Percentiles rank a stretch among this genome's conserved stretches.
phyloP scores from a whole-genome alignment of 805 yeast genomes.

The Kregervanrija pseudodelftensis region DNA sequence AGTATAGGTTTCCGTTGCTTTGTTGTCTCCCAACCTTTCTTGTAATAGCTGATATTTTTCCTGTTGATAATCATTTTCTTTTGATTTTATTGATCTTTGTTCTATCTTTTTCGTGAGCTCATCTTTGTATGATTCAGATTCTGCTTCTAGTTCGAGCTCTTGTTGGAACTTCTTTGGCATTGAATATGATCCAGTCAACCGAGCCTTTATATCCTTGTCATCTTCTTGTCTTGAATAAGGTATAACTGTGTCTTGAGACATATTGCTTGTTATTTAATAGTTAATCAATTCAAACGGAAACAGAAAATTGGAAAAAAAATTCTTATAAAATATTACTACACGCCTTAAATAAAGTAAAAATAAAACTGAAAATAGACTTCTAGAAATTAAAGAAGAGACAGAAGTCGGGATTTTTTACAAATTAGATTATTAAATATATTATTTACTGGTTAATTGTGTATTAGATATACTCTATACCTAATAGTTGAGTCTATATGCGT shows the following conservation, averaged over 20 bases:
- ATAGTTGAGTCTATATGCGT: too few species aligned
- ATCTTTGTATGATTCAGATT: conserved; percentile 12
- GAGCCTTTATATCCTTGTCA: background rate
- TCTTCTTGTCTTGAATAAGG: conserved; percentile 2
- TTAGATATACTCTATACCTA: too few species aligned
- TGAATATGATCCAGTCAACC: conserved; percentile 8
- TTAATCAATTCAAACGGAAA: background rate
- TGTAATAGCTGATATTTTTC: conserved; percentile 21
- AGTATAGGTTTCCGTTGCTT: conserved; percentile 9
- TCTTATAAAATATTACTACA: background rate
- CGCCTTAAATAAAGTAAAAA: too few species aligned
- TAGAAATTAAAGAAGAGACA: too few species aligned
- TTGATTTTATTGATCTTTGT: conserved; percentile 24
- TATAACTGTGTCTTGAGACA: background rate
- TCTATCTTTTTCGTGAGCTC: conserved; percentile 19
- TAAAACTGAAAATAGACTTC: background rate
- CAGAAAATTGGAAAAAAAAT: background rate
- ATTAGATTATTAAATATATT: too few species aligned
- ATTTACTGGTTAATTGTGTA: too few species aligned
- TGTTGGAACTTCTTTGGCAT: conserved; percentile 18
- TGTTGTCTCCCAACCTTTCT: conserved; percentile 30
- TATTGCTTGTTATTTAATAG: too few species aligned
- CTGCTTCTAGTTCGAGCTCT: conserved; percentile 19
- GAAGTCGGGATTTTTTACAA: too few species aligned
- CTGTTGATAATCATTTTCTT: conserved; percentile 43